Evolutionary conservation across 306 rosid genomes (phyloP), one percentile per base, ranked within the genome.

Genomic region (Oemleria cerasiformis): DNA sequence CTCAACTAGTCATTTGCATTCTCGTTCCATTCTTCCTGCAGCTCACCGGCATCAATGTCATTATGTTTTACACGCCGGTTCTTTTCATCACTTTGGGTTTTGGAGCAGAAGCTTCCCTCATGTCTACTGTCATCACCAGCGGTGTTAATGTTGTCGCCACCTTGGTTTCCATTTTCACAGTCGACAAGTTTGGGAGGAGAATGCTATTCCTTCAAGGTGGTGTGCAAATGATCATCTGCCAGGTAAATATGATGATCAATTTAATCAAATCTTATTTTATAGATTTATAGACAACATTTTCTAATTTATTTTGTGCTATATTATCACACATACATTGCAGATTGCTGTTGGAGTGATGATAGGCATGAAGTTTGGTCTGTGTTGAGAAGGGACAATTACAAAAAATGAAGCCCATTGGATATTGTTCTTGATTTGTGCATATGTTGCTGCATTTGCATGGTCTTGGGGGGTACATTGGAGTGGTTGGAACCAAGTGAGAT

Each of bases 381-480:
- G 64, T 15, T 42, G 63, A 34, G 42, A 30, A 16, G 64, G 20
- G 13, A 25, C 42, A 16, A 13, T 59, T 34, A 6, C 64, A 34
- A 59, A 59, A 59, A 14, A 4, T 34, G 42, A 59, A 34, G 64
- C 42, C 42, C 30, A 59, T 15, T 59, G 21, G 42, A 59, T 59
- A 11, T 59, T 88, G 25, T 54, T 72, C 34, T 65, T 87, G 9
- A 88, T 88, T 5, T 88, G 92, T 20, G 25, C 75, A 0, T 87
- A 84, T 16, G 90, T 87, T 15, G 70, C 91, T 0, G 92, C 88
- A 17, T 91, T 39, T 17, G 97, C 90, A 1, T 88, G 91, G 92
- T 88, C 96, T 2, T 91, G 96, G 97, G 96, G 97, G 97, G 91
- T 9, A 92, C 96, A 43, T 78, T 91, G 1, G 96, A 88, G 0